Percentiles rank a stretch among this genome's conserved stretches.
Conservation (phyloP, 140 eudicot genomes). For the Ambrosia hybrid region DNA sequence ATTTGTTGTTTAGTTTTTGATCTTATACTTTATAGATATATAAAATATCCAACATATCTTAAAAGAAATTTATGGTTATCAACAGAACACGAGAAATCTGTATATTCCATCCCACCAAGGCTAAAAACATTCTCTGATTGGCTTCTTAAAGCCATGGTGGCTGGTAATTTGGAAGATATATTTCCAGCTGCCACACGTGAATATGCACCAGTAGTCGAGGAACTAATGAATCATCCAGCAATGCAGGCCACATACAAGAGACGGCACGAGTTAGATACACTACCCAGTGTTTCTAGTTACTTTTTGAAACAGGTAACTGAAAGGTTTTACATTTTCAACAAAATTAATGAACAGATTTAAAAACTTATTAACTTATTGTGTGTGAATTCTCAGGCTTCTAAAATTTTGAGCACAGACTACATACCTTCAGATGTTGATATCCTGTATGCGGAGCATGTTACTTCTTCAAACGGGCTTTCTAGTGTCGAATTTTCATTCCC, state of each 20-base stretch:
- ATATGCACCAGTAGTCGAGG: conserved; percentile 93
- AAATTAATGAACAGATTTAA: not conserved
- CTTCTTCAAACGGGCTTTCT: conserved; percentile 93
- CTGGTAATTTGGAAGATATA: conserved; percentile 84
- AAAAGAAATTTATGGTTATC: conserved; percentile 22
- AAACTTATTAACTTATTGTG: conserved; percentile 7
- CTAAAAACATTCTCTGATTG: conserved; percentile 90
- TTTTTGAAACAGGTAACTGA: conserved; percentile 87
- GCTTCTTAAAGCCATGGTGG: conserved; percentile 92
- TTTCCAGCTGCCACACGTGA: conserved; percentile 97
- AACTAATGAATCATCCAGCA: conserved; percentile 77
- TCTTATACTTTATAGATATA: not conserved
- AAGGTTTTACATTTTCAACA: not conserved
- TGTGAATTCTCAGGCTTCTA: conserved; percentile 61
- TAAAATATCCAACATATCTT: not conserved
- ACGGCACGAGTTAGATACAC: conserved; percentile 68
- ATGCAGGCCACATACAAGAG: conserved; percentile 88
- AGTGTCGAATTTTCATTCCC: conserved; percentile 86
- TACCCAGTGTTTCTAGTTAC: conserved; percentile 76
- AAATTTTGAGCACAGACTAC: conserved; percentile 67
- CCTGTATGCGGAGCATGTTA: conserved; percentile 94
- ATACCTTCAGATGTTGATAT: conserved; percentile 82
- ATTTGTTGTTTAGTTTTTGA: not conserved
- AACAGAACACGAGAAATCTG: conserved; percentile 39
- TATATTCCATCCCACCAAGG: conserved; percentile 67